Evolutionary conservation across 805 yeast species (phyloP).

Genomic region (Kazachstania kunashirensis): DNA sequence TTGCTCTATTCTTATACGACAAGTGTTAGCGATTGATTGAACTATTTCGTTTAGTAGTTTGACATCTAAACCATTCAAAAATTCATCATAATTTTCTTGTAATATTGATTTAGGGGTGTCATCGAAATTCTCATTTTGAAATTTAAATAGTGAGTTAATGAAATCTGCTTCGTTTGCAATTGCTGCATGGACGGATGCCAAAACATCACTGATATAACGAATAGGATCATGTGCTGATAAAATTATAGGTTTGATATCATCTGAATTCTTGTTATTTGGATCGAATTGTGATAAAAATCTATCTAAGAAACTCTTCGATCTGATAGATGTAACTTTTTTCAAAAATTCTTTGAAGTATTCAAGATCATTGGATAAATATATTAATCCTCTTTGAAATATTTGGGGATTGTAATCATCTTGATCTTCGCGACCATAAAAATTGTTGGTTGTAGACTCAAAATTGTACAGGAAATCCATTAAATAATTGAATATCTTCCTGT

Average conservation of each 20-base stretch:
- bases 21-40: slow-evolving; percentile 35
- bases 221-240: slow-evolving; percentile 70
- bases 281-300: slow-evolving; percentile 57
- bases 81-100: slow-evolving; percentile 18
- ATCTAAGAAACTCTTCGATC: slow-evolving; percentile 52
- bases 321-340: slow-evolving; percentile 52
- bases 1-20: slow-evolving; percentile 58
- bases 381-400: slow-evolving; percentile 28
- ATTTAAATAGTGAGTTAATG: slow-evolving; percentile 50
- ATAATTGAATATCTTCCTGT: slow-evolving; percentile 42
- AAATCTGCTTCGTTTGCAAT: slow-evolving; percentile 83
- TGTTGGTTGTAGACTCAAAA: slow-evolving; percentile 17
- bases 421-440: slow-evolving; percentile 8
- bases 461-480: slow-evolving; percentile 29
- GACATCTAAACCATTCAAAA: slow-evolving; percentile 20
- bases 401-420: slow-evolving; percentile 6
- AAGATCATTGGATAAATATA: slow-evolving; percentile 33
- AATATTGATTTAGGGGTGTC: slow-evolving; percentile 12
- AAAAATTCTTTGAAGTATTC: slow-evolving; percentile 51
- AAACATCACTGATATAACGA: slow-evolving; percentile 73
- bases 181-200: slow-evolving; percentile 80
- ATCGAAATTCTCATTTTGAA: slow-evolving; percentile 12
- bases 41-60: slow-evolving; percentile 26
- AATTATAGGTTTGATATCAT: slow-evolving; percentile 39
- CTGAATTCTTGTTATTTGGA: slow-evolving; percentile 17